phyloP scores from a whole-genome alignment of 2,329 filamentous ascomycete species.

The Lomentospora prolificans region DNA sequence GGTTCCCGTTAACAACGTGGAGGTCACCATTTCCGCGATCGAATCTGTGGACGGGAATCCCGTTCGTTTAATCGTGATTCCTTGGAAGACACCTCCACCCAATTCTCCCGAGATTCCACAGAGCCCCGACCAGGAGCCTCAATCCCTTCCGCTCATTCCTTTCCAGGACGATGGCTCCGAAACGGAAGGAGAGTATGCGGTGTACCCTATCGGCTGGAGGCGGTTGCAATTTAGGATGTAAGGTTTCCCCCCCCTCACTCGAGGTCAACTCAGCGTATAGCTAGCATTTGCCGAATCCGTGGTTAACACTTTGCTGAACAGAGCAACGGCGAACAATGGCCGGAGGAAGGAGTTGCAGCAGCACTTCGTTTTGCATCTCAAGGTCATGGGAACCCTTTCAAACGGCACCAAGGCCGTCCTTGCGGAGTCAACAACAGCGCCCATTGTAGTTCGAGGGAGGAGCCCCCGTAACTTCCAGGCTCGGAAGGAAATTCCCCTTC shows the following conservation, averaged over 20 bases:
- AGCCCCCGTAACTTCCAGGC: conserved; percentile 94
- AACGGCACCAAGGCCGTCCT: conserved; percentile 76
- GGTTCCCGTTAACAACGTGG: conserved; percentile 70
- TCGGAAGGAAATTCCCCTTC: conserved; percentile 81
- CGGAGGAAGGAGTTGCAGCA: conserved; percentile 91
- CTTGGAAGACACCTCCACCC: conserved; percentile 90
- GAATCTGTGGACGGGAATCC: conserved; percentile 90
- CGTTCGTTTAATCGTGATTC: conserved; percentile 90
- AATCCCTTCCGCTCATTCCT: conserved; percentile 64
- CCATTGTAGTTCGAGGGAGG: conserved; percentile 86
- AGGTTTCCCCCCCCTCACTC: too few species aligned
- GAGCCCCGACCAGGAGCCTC: conserved; percentile 71
- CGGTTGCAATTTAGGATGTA: conserved; percentile 81
- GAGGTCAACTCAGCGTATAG: too few species aligned
- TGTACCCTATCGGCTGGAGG: conserved; percentile 90
- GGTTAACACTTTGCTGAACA: conserved; percentile 17
- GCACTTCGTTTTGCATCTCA: conserved; percentile 84
- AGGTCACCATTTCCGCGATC: conserved; percentile 82
- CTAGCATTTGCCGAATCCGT: neutral
- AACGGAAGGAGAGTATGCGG: conserved; percentile 69
- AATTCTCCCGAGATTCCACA: conserved; percentile 59
- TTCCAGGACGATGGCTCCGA: conserved; percentile 52
- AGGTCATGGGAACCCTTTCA: conserved; percentile 72
- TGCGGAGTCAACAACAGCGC: conserved; percentile 75
- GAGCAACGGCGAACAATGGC: conserved; percentile 93